Evolutionary conservation across 1,139 yeast species (phyloP), one percentile per base, ranked within the genome.

Genomic region (Zhuliangozyma parablackwelliae): DNA sequence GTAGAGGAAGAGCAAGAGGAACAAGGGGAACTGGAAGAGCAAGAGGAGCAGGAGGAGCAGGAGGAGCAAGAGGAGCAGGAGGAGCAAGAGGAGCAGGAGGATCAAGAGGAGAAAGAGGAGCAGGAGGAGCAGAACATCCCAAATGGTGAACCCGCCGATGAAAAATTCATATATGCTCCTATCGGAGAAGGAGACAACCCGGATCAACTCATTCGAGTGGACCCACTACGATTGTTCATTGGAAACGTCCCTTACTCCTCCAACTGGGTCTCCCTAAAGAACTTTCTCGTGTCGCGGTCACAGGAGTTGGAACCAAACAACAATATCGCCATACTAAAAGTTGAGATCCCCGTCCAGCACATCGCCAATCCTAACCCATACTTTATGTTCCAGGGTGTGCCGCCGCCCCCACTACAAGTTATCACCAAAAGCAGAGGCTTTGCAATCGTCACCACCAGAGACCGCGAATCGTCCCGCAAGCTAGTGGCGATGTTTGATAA

Each of bases 171-270:
- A 6, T 31, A 47, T 8, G 43, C 61, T 9, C 50, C 50, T 28
- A 54, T 53, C 35, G 69, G 60, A 1, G 63, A 56, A 34, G 68
- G 62, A 1, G 63, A 59, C n/a, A 63, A 64, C 4, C 53, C 54
- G 11, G 46, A 54, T 2, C 32, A 31, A 6, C 27, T 38, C 21
- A 51, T 61, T 21, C 56, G 57, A 35, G 68, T 70, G 2, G 62
- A 69, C 41, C 64, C 72, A 2, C 54, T 64, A 27, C 50, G 77
- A 16, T 46, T 74, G 24, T 78, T 76, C 45, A 62, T 78, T 21
- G 81, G 81, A 0, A 78, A 78, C 50, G 68, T 80, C 23, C 85
- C 87, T 1, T 80, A 68, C 49, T 49, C 69, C 10, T 65, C 82
- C 2, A 71, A 72, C 30, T 79, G 84, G 84, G 65, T 66, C 29